phyloP scores from a whole-genome alignment of 768 basidiomycete species.

The Xanthoconium stramineum region DNA sequence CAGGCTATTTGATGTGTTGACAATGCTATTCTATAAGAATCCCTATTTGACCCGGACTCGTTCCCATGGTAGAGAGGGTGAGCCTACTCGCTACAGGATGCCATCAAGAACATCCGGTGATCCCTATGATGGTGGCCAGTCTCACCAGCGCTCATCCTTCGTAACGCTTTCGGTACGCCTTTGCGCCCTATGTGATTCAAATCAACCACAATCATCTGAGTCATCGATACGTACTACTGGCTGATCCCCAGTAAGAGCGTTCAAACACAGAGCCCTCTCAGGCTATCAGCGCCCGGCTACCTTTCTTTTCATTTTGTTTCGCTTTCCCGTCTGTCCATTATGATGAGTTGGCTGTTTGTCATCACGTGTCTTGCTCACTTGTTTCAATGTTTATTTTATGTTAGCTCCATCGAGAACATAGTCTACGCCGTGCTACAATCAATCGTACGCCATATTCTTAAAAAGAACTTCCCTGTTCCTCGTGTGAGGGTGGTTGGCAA shows the following conservation, averaged over 20 bases:
- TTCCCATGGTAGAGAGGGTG: background rate
- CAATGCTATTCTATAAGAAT: no score
- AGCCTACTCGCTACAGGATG: background rate
- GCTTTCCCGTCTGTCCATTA: background rate
- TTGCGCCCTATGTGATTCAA: background rate
- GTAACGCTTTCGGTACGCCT: background rate
- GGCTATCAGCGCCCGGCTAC: background rate
- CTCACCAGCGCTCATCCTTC: background rate
- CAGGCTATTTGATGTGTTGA: no score
- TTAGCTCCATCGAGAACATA: constrained; percentile 2
- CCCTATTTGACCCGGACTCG: background rate
- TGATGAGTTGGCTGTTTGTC: background rate
- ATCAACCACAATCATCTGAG: background rate
- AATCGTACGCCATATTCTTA: background rate
- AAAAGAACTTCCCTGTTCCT: background rate
- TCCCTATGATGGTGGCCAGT: background rate
- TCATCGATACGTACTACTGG: background rate
- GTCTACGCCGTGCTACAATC: background rate
- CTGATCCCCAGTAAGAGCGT: background rate
- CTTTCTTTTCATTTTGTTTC: background rate
- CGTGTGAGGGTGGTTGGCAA: background rate
- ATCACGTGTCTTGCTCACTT: background rate
- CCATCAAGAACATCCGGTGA: constrained; percentile 6
- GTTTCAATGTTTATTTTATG: background rate
- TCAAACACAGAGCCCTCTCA: background rate